phyloP scores from a whole-genome alignment of 2,329 filamentous ascomycete genomes.

The Xylariaceae sp. region DNA sequence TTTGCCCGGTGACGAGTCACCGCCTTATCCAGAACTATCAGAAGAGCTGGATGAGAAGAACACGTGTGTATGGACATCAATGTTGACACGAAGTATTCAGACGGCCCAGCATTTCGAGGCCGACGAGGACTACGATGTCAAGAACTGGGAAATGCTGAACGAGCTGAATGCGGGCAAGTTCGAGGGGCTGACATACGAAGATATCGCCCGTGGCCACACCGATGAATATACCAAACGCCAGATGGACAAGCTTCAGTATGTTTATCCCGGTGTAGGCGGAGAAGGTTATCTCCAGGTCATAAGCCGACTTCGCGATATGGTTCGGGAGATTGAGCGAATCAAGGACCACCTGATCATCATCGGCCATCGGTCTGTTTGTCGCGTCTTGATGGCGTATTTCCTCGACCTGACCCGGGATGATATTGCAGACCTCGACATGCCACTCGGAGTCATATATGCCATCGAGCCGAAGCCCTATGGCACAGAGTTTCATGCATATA shows the following conservation, averaged over 20 bases:
- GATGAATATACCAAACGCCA: conserved; percentile 80
- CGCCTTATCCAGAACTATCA: conserved; percentile 84
- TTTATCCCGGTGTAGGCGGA: conserved; percentile 91
- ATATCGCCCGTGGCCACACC: conserved; percentile 75
- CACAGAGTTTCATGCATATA: conserved; percentile 93
- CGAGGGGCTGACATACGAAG: conserved; percentile 91
- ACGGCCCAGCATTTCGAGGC: conserved; percentile 84
- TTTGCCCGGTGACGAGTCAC: conserved; percentile 84
- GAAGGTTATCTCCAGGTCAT: conserved; percentile 98
- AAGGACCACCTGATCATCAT: conserved; percentile 93
- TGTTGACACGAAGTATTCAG: conserved; percentile 86
- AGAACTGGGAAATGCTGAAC: conserved; percentile 97
- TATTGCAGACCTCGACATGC: conserved; percentile 91
- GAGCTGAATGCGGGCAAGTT: conserved; percentile 91
- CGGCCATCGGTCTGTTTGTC: conserved; percentile 86
- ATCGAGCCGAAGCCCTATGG: conserved; percentile 98
- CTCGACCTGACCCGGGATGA: conserved; percentile 87
- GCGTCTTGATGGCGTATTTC: conserved; percentile 94
- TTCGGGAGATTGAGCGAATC: conserved; percentile 95
- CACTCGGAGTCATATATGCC: conserved; percentile 88
- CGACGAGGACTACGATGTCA: conserved; percentile 93
- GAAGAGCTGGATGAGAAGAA: conserved; percentile 74
- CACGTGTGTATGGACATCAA: conserved; percentile 98
- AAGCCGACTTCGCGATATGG: conserved; percentile 90
- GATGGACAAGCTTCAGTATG: conserved; percentile 88